Percentiles rank a stretch among this genome's conserved stretches.
phyloP scores from a whole-genome alignment of 2,329 filamentous ascomycete genomes.

The Emergomyces africanus region DNA sequence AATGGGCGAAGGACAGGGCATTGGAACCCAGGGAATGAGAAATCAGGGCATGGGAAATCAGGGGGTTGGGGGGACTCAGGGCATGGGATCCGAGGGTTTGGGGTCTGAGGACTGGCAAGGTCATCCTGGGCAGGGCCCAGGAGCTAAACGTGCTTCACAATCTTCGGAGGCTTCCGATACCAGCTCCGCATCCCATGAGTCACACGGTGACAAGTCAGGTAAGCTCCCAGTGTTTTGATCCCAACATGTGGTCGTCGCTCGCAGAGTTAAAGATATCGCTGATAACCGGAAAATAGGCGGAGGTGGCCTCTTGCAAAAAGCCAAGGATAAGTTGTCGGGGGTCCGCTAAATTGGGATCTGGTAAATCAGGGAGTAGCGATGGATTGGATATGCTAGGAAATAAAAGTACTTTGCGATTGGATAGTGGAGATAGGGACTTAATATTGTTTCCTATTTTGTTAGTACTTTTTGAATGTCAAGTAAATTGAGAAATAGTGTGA shows the following conservation, averaged over 20 bases:
- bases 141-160: not conserved
- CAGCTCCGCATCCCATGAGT: not conserved
- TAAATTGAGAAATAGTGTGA: not conserved
- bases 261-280: not conserved
- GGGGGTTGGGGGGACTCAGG: not conserved
- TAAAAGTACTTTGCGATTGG: not conserved
- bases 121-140: not conserved
- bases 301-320: not conserved
- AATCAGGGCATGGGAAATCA: slow-evolving; percentile 1
- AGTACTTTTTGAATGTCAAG: not conserved
- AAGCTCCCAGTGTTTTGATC: not conserved
- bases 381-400: not conserved
- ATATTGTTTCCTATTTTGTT: not conserved
- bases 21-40: not conserved
- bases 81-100: not conserved
- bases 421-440: not conserved
- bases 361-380: not conserved
- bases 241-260: not conserved
- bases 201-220: slow-evolving; percentile 1
- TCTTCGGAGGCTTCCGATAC: not conserved
- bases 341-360: not conserved
- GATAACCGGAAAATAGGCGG: not conserved
- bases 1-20: not conserved
- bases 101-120: not conserved
- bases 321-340: slow-evolving; percentile 7